Base-by-base conservation (phyloP, 805 yeast genomes). In the Candida ortonii region DNA sequence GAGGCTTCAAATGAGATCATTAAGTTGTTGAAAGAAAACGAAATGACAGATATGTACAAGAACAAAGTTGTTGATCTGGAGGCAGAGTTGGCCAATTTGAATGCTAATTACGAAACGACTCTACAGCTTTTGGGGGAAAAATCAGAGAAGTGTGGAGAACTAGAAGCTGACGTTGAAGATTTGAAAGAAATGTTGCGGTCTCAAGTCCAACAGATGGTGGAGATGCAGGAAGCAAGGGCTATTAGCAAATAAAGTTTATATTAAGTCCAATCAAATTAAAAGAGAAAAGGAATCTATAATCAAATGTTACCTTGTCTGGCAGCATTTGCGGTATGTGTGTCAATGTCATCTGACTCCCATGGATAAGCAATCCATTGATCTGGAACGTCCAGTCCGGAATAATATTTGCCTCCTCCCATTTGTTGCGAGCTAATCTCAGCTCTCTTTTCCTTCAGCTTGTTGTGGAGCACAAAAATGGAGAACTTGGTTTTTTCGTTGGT, bases 301-400 rank as follows among this genome's bases (percentile, higher is more conserved):
- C 34, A 57, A 49, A 67, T 68, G 56, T 80, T 75, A 21, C 88
- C 89, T 62, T 84, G 94, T 33, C 62, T 66, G 34, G 65, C 63
- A 18, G 94, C 90, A 22, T 55, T 52, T 45, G 66, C 67, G 16
- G 93, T 80, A 57, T 85, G 95, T 43, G 68, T 69, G 52, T 84
- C 95, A 47, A 85, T 86, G 59, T 85, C 93, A 17, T 60, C 63
- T 13, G 93, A 82, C 56, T 86, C 95, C 94, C 95, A 85, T 25
- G 95, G 95, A 60, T 86, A 85, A 25, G 90, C 88, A 49, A 85
- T 77, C 95, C 95, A 85, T 51, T 65, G 67, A 54, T 85, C 95
- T 16, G 78, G 78, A 24, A 83, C 82, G 25, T 84, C 79, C 48
- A 74, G 68, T 25, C 90, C 95, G 32, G 86, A 83, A 29, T 80